Percentiles rank a stretch among this genome's conserved stretches.
These are phyloP conservation scores for Talaromyces wortmannii DNA, from an alignment of 495 filamentous ascomycete genomes.

Conservation along the genomic window DNA sequence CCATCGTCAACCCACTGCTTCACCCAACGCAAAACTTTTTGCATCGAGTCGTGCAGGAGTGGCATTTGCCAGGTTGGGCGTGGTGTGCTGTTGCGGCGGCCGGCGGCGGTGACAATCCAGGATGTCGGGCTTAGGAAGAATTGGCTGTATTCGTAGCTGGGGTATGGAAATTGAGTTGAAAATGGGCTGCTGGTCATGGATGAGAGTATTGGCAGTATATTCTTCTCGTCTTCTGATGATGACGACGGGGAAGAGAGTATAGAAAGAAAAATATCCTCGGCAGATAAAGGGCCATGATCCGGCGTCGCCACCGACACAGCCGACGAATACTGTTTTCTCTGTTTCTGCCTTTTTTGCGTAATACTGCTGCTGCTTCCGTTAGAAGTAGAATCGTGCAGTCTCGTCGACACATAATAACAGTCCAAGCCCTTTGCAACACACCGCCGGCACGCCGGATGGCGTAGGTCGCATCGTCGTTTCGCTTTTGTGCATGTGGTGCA, in stretches of 20 bases:
- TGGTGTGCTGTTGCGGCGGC: too few species aligned
- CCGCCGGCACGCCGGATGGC: conserved; percentile 38
- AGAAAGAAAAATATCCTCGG: too few species aligned
- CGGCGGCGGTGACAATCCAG: neutral
- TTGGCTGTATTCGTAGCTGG: too few species aligned
- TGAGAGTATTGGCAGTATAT: too few species aligned
- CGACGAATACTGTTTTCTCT: too few species aligned
- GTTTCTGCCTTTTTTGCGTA: neutral
- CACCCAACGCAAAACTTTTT: neutral
- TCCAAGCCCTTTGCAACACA: conserved; percentile 30
- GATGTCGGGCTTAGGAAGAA: too few species aligned
- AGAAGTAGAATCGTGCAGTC: neutral
- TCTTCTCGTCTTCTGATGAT: too few species aligned
- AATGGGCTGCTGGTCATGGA: too few species aligned
- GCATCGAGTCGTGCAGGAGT: conserved; percentile 29
- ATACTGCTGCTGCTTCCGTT: neutral
- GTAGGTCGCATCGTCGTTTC: conserved; percentile 46
- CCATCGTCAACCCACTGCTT: conserved; percentile 4
- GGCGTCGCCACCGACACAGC: too few species aligned
- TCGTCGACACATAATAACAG: conserved; percentile 33
- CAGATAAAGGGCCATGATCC: too few species aligned
- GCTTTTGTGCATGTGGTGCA: conserved; percentile 45
- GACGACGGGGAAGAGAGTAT: too few species aligned
- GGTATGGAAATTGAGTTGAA: too few species aligned
- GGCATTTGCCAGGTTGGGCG: neutral